Percentiles rank a stretch among this genome's conserved stretches.
These are phyloP conservation scores for Exutisphaerella laricina DNA, from an alignment of 2,329 filamentous ascomycete genomes.

Conservation along the genomic window DNA sequence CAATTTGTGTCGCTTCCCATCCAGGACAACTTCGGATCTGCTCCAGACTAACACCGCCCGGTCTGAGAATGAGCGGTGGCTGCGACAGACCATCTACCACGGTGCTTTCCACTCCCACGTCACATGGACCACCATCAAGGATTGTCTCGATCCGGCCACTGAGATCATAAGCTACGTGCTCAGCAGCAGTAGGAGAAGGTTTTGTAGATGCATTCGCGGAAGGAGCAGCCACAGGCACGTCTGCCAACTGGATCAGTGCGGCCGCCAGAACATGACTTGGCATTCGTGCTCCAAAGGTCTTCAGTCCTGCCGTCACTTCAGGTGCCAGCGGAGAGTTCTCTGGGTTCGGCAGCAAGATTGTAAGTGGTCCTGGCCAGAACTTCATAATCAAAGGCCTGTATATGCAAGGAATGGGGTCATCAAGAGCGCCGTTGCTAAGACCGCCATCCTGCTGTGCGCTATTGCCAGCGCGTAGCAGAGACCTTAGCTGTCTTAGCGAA, in stretches of 20 bases:
- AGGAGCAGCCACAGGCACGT: conserved; percentile 77
- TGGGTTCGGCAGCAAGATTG: conserved; percentile 78
- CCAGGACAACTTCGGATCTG: conserved; percentile 67
- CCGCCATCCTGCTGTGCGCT: conserved; percentile 9
- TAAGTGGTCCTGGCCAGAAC: conserved; percentile 95
- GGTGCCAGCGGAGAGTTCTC: conserved; percentile 65
- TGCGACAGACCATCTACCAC: conserved; percentile 84
- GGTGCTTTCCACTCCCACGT: conserved; percentile 91
- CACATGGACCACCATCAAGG: conserved; percentile 79
- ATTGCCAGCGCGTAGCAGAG: conserved; percentile 47
- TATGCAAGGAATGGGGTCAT: conserved; percentile 59
- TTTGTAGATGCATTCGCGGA: conserved; percentile 93
- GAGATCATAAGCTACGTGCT: conserved; percentile 83
- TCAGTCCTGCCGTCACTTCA: conserved; percentile 83
- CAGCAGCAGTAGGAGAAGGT: conserved; percentile 83
- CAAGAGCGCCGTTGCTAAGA: conserved; percentile 7
- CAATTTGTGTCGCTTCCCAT: conserved; percentile 73
- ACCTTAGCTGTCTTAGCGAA: conserved; percentile 69
- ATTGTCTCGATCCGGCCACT: conserved; percentile 77
- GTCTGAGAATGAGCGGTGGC: conserved; percentile 76
- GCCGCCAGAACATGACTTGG: conserved; percentile 79
- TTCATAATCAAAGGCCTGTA: conserved; percentile 71
- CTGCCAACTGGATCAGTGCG: conserved; percentile 74
- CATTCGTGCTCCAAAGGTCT: conserved; percentile 86
- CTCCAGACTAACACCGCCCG: conserved; percentile 81